A percentile compares a stretch with the other conserved stretches of the same genome.
Conservation (phyloP, 1,139 yeast species). For the Geotrichum macrosporum region DNA sequence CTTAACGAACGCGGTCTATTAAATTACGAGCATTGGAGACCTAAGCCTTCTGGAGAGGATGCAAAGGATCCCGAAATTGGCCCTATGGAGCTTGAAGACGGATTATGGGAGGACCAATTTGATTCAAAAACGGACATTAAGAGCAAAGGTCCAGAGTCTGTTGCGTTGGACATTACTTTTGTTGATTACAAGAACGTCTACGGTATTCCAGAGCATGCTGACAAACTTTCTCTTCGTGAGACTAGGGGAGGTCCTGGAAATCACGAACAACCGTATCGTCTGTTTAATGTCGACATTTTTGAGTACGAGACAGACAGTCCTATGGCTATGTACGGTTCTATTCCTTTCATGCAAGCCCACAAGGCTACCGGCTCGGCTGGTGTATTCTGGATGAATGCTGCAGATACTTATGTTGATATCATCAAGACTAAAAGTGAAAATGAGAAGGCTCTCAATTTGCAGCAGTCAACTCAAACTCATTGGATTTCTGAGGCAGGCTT, state of each 20-base stretch:
- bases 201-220: constrained; percentile 97
- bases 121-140: constrained; percentile 55
- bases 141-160: constrained; percentile 86
- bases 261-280: constrained; percentile 67
- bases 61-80: constrained; percentile 25
- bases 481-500: constrained; percentile 94
- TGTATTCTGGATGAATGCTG: constrained; percentile 85
- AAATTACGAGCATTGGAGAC: constrained; percentile 75
- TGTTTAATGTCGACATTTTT: constrained; percentile 89
- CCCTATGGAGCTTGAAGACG: constrained; percentile 32
- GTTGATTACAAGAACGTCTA: constrained; percentile 58
- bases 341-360: constrained; percentile 78
- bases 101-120: constrained; percentile 38
- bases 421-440: constrained; percentile 36
- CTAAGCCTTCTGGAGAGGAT: constrained; percentile 32
- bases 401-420: constrained; percentile 87
- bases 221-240: constrained; percentile 64
- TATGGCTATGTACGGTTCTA: constrained; percentile 91
- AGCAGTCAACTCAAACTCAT: constrained; percentile 48
- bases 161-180: constrained; percentile 73
- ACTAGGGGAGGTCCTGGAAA: constrained; percentile 44
- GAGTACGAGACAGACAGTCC: constrained; percentile 81
- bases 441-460: constrained; percentile 18
- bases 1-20: constrained; percentile 66
- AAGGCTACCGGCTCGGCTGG: constrained; percentile 62